Percentiles rank a stretch among this genome's conserved stretches.
Conservation (phyloP, 2,329 filamentous ascomycete species). For the Truncatella angustata region DNA sequence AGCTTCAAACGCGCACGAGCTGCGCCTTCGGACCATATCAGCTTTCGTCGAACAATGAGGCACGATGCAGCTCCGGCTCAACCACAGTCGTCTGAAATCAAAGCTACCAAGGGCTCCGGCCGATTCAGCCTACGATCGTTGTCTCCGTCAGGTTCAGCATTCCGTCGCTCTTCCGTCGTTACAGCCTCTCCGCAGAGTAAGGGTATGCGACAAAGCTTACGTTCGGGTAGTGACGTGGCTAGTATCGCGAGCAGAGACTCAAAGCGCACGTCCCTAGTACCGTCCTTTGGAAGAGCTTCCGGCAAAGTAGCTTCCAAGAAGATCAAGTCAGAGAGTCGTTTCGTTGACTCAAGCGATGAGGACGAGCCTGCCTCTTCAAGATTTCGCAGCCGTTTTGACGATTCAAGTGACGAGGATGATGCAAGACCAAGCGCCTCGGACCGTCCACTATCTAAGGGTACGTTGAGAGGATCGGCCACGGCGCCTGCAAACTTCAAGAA, state of each 20-base stretch:
- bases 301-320: slow-evolving; percentile 17
- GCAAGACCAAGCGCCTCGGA: slow-evolving; percentile 32
- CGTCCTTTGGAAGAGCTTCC: slow-evolving; percentile 40
- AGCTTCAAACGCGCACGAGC: slow-evolving; percentile 72
- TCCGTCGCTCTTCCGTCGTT: slow-evolving; percentile 43
- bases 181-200: slow-evolving; percentile 45
- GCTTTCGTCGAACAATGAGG: slow-evolving; percentile 75
- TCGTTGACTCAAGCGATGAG: slow-evolving; percentile 64
- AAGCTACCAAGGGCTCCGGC: slow-evolving; percentile 45
- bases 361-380: slow-evolving; percentile 37
- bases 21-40: slow-evolving; percentile 45
- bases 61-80: slow-evolving; percentile 32
- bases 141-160: slow-evolving; percentile 61
- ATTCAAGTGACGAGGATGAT: slow-evolving; percentile 68
- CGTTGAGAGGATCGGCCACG: slow-evolving; percentile 28
- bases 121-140: slow-evolving; percentile 69
- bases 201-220: slow-evolving; percentile 44
- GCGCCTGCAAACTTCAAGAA: slow-evolving; percentile 48
- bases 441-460: slow-evolving; percentile 23
- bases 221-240: slow-evolving; percentile 32
- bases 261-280: slow-evolving; percentile 36
- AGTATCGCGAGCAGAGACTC: slow-evolving; percentile 35
- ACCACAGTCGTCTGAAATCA: slow-evolving; percentile 27
- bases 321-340: slow-evolving; percentile 41
- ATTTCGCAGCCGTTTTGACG: slow-evolving; percentile 62